phyloP scores from a whole-genome alignment of 176 grass and related monocot genomes.

The Musa beccarii region DNA sequence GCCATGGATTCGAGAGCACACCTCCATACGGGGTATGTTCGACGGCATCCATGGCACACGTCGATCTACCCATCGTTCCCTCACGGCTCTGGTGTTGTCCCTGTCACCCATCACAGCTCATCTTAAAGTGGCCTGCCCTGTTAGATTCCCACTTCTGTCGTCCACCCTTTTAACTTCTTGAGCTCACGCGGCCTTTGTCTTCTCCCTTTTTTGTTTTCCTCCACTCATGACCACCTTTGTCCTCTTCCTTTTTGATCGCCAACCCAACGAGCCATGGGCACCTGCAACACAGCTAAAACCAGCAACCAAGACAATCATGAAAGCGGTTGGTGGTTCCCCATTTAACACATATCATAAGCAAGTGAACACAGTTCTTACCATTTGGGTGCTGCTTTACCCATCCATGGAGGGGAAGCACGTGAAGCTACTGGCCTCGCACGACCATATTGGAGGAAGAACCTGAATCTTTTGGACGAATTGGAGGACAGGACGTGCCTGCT shows the following conservation, averaged over 20 bases:
- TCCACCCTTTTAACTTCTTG: not conserved
- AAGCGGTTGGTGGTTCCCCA: too few species aligned
- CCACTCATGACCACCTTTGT: too few species aligned
- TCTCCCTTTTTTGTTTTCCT: too few species aligned
- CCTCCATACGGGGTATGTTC: not conserved
- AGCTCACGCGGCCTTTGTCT: not conserved
- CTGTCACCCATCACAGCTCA: not conserved
- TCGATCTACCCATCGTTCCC: too few species aligned
- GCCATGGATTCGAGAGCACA: too few species aligned
- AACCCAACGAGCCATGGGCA: too few species aligned
- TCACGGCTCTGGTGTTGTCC: not conserved
- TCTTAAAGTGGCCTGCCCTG: not conserved
- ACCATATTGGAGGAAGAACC: slow-evolving; percentile 12
- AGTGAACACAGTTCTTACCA: too few species aligned
- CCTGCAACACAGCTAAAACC: too few species aligned
- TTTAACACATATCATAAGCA: too few species aligned
- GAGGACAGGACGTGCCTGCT: not conserved
- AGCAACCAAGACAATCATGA: too few species aligned
- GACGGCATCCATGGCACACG: not conserved
- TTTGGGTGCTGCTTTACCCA: not conserved
- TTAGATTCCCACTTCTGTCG: not conserved
- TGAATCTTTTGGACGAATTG: slow-evolving; percentile 21
- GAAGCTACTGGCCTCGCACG: slow-evolving; percentile 3
- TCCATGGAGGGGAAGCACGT: slow-evolving; percentile 5
- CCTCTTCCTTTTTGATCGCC: too few species aligned